Base-by-base conservation (phyloP, 1,284 basidiomycete species). In the Bondarzewia mesenterica region DNA sequence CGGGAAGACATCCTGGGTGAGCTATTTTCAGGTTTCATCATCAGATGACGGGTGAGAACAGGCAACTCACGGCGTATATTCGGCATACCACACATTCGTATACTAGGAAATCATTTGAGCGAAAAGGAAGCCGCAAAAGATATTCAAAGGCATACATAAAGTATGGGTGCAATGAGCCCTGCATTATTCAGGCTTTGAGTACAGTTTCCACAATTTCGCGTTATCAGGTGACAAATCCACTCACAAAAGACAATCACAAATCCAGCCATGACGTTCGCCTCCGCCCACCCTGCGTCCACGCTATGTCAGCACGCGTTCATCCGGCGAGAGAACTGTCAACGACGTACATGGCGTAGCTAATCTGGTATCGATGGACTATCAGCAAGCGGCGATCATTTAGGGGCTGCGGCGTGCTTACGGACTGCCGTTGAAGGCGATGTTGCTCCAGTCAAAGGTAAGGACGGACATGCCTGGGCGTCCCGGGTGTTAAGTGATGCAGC, bases 221-320 rank as follows among this genome's bases (percentile, higher is more conserved):
- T 12, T 32, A 12, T 1, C 20, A n/a, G 21, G n/a, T 41, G 12
- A 35, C 8, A 7, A 14, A 53, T 54, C 44, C 15, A 48, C 55
- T 37, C 39, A 64, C 82, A 86, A 67, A 80, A 85, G 67, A 85
- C 85, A 52, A 89, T 63, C 15, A 89, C 63, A 61, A 94, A 95
- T 1, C 89, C 91, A 37, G 69, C 72, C 15, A 83, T 77, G 42
- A 93, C 74, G 65, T 96, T 96, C 46, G 85, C 88, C 59, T 82
- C 81, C 2, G 82, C 82, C 83, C 82, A 85, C 82, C 64, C 63
- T 65, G 48, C 16, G 35, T 20, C 26, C 23, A 22, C 14, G n/a
- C 7, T 15, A 12, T 38, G 42, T 54, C 21, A 54, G 49, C 42
- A 38, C 14, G n/a, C 26, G 4, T 32, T 26, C 23, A 26, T 8